These are phyloP conservation scores for Trametes sanguinea DNA, from an alignment of 768 basidiomycete genomes.

Conservation along the genomic window DNA sequence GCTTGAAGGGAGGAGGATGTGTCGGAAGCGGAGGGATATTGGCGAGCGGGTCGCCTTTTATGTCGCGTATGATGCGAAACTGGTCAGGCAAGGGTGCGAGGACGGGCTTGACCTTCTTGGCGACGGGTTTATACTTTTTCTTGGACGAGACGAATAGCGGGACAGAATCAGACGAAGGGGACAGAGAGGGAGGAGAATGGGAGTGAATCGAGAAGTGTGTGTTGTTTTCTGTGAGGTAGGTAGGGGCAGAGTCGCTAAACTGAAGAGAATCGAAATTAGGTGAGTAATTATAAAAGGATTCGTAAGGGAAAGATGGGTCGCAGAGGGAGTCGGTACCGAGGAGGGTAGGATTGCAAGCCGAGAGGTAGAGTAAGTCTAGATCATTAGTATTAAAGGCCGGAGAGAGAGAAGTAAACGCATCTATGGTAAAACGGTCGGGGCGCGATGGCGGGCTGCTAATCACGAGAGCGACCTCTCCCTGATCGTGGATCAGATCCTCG, in stretches of 20 bases:
- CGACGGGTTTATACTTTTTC: slow-evolving; percentile 30
- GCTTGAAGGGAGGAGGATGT: slow-evolving; percentile 12
- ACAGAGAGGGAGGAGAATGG: neutral
- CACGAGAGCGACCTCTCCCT: slow-evolving; percentile 18
- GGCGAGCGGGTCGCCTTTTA: neutral
- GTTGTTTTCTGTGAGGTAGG: neutral
- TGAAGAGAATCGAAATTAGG: slow-evolving; percentile 1
- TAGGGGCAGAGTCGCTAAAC: neutral
- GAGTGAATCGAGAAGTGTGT: neutral
- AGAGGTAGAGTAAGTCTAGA: slow-evolving; percentile 11
- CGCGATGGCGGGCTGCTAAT: neutral
- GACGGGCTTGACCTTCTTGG: slow-evolving; percentile 23
- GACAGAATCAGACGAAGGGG: no score
- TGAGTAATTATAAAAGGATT: neutral
- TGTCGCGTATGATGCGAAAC: slow-evolving; percentile 21
- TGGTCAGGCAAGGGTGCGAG: slow-evolving; percentile 24
- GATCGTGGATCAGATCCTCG: slow-evolving; percentile 19
- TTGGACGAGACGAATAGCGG: slow-evolving; percentile 1
- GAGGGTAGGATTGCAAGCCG: neutral
- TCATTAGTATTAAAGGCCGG: neutral
- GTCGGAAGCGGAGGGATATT: slow-evolving; percentile 13
- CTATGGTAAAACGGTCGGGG: slow-evolving; percentile 1
- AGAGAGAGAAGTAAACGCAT: neutral
- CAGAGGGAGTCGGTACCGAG: slow-evolving; percentile 3
- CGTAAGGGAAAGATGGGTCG: slow-evolving; percentile 13